These are phyloP conservation scores for Helianthus tuberosus DNA, from an alignment of 129 eudicot species.

Conservation along the genomic window DNA sequence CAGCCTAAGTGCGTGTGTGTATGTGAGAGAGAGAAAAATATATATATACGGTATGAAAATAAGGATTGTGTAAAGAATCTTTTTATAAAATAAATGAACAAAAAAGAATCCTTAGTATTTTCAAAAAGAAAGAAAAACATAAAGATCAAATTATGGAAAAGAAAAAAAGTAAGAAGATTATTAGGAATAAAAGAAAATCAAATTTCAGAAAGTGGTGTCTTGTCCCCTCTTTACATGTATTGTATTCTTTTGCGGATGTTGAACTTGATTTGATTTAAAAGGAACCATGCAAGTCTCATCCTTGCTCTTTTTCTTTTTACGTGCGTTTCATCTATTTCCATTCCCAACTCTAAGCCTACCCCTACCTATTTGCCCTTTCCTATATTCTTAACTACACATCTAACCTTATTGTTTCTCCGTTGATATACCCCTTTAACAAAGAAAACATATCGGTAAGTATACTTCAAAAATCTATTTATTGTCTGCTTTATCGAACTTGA, in stretches of 20 bases:
- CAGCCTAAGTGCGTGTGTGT: no score
- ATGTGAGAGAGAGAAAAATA: no score
- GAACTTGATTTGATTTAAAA: conserved; percentile 17
- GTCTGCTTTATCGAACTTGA: no score
- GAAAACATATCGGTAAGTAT: no score
- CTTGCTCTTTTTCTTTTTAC: conserved; percentile 16
- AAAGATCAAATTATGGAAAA: not conserved
- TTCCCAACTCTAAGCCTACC: no score
- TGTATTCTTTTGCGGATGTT: conserved; percentile 1
- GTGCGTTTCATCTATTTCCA: not conserved
- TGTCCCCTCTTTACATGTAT: conserved; percentile 4
- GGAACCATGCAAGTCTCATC: conserved; percentile 19
- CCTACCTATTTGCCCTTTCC: not conserved
- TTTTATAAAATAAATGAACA: not conserved
- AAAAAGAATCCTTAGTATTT: not conserved
- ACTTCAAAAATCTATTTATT: no score
- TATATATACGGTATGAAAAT: not conserved
- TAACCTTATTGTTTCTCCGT: not conserved
- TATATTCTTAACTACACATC: no score
- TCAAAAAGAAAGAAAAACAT: not conserved
- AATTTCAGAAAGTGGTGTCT: not conserved
- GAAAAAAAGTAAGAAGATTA: not conserved
- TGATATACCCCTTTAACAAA: not conserved
- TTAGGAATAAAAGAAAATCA: not conserved
- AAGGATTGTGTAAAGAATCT: not conserved